Base-by-base conservation (phyloP, 2,329 filamentous ascomycete genomes). In the Sporothrix pallida region DNA sequence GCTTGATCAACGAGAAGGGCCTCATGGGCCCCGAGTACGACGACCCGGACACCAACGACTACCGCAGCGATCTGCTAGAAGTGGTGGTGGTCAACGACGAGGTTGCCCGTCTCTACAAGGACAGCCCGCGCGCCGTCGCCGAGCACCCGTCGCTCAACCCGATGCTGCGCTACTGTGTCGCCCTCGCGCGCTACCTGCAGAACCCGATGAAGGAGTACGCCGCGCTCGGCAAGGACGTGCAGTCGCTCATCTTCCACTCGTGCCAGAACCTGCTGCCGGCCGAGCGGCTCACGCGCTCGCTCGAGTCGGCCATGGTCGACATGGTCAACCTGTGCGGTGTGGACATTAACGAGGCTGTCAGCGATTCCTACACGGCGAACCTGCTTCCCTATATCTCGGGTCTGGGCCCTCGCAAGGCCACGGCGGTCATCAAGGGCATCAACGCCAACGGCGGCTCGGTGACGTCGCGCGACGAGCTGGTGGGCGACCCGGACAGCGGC, bases 301-400 rank as follows among this genome's bases (percentile, higher is more conserved):
- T 99, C 17, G 96, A 99, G 79, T 97, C 93, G n/a, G 94, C 95
- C 62, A 93, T 99, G 90, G 95, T 99, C 12, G 96, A 99, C 80
- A 97, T 97, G 88, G 96, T 99, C 78, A 99, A 99, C 81, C 89
- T 99, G 60, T 94, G 95, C 63, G 96, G 96, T 79, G 93, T 99
- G 52, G 93, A 98, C 78, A 92, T 99, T 79, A 97, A 98, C 78
- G 95, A 98, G 77, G 94, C 95, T 15, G 91, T 97, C 73, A 87
- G 87, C 58, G 93, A 98, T 81, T 80, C 90, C 1, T 94, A 96
- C 79, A 92, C 93, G 9, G 94, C 94, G 15, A 96, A 95, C 76
- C 87, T 99, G 1, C 86, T 99, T 52, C 95, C 95, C 3, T 99
- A 95, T 78, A 89, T 99, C 26, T 93, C 93, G 78, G 96, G 96